A percentile compares a stretch with the other conserved stretches of the same genome.
Conservation (phyloP, 2,329 filamentous ascomycete genomes). For the Alternaria gaisen region DNA sequence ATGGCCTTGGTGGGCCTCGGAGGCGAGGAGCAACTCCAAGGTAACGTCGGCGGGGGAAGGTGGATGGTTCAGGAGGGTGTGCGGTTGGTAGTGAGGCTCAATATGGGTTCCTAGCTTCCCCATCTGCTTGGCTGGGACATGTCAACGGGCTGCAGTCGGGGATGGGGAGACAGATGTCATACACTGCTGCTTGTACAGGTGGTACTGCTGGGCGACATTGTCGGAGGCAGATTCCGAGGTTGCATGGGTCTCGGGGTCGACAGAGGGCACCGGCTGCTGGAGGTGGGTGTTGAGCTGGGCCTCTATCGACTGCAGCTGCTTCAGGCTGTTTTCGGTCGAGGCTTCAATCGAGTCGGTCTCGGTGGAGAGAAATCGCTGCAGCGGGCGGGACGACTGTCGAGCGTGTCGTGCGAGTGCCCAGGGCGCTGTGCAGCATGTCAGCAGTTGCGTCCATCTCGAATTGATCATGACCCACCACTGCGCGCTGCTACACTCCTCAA, state of each 20-base stretch:
- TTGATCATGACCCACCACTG: conserved; percentile 41
- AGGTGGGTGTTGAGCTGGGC: conserved; percentile 44
- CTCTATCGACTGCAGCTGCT: conserved; percentile 45
- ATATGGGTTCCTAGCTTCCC: conserved; percentile 52
- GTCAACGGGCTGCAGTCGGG: conserved; percentile 17
- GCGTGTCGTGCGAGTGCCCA: conserved; percentile 45
- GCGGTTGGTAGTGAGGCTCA: conserved; percentile 68
- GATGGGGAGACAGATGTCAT: conserved; percentile 3
- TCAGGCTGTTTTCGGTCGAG: conserved; percentile 40
- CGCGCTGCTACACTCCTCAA: conserved; percentile 53
- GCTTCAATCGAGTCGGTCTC: conserved; percentile 44
- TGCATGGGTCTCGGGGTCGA: conserved; percentile 32
- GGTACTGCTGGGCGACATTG: conserved; percentile 53
- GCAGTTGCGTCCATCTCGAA: background rate
- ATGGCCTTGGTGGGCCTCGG: conserved; percentile 74
- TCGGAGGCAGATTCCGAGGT: conserved; percentile 21
- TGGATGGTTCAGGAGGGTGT: conserved; percentile 73
- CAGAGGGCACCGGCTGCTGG: conserved; percentile 24
- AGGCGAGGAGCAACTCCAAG: conserved; percentile 77
- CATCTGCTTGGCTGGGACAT: conserved; percentile 44
- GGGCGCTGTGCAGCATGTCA: conserved; percentile 43
- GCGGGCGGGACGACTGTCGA: conserved; percentile 22
- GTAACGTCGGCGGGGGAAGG: conserved; percentile 82
- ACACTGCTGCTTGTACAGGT: conserved; percentile 54
- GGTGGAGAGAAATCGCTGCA: conserved; percentile 44